Conservation (phyloP, 768 basidiomycete genomes). For the Boletus subparvulus region DNA sequence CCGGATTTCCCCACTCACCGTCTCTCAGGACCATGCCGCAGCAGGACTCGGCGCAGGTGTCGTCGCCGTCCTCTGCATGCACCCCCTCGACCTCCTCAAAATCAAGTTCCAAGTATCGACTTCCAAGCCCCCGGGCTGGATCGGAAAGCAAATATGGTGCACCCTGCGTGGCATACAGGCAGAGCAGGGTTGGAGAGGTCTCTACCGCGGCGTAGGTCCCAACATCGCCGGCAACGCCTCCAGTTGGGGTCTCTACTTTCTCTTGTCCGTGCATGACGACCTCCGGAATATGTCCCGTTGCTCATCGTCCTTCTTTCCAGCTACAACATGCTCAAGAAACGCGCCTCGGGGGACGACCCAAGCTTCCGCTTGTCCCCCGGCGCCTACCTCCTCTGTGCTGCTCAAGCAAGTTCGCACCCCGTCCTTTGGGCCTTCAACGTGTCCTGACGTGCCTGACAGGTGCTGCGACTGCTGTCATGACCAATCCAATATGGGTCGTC, state of each 20-base stretch:
- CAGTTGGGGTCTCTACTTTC: slow-evolving; percentile 97
- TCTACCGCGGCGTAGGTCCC: slow-evolving; percentile 87
- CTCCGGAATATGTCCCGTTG: neutral
- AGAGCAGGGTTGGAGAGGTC: slow-evolving; percentile 74
- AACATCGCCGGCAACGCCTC: slow-evolving; percentile 95
- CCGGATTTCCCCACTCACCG: neutral
- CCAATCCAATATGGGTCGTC: slow-evolving; percentile 97
- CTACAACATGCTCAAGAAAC: slow-evolving; percentile 91
- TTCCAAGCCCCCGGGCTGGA: slow-evolving; percentile 52
- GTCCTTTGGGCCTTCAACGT: slow-evolving; percentile 9
- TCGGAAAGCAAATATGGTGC: slow-evolving; percentile 74
- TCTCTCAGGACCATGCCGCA: slow-evolving; percentile 85
- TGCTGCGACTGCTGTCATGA: slow-evolving; percentile 89
- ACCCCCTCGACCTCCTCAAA: slow-evolving; percentile 95
- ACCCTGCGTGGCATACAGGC: slow-evolving; percentile 72
- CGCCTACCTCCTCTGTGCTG: slow-evolving; percentile 84
- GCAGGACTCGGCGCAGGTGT: slow-evolving; percentile 93
- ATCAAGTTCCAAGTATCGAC: slow-evolving; percentile 90
- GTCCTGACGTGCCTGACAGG: slow-evolving; percentile 47
- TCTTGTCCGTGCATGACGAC: slow-evolving; percentile 64
- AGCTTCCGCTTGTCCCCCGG: slow-evolving; percentile 68
- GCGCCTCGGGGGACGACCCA: slow-evolving; percentile 66
- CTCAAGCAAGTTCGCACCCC: slow-evolving; percentile 87
- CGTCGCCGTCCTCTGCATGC: slow-evolving; percentile 92
- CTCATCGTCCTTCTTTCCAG: slow-evolving; percentile 40